These are phyloP conservation scores for Phyllosticta citriasiana DNA, from an alignment of 2,329 filamentous ascomycete species.

Conservation along the genomic window DNA sequence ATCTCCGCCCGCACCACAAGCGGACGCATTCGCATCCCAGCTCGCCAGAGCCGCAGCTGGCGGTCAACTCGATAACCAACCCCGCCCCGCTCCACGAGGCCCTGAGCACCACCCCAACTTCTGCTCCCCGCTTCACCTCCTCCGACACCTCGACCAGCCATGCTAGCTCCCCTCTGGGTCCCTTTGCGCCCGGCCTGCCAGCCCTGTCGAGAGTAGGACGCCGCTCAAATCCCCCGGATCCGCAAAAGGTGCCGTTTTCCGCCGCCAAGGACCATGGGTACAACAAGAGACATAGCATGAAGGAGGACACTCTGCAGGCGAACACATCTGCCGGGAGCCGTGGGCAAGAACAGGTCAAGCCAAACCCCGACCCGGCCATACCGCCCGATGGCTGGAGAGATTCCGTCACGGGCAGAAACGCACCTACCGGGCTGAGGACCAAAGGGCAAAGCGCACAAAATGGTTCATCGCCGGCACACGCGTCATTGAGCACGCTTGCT, in stretches of 20 bases:
- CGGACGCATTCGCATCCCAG: slow-evolving; percentile 27
- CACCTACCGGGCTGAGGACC: slow-evolving; percentile 23
- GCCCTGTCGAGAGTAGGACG: slow-evolving; percentile 30
- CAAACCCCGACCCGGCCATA: slow-evolving; percentile 4
- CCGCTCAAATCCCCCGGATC: slow-evolving; percentile 16
- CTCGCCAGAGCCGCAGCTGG: slow-evolving; percentile 24
- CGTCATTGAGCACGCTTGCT: slow-evolving; percentile 11
- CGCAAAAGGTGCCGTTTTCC: not conserved
- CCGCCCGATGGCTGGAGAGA: not conserved
- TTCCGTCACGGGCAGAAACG: slow-evolving; percentile 13
- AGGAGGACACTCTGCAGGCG: slow-evolving; percentile 6
- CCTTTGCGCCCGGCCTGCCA: slow-evolving; percentile 28
- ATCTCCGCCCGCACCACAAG: slow-evolving; percentile 29
- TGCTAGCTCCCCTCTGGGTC: slow-evolving; percentile 27
- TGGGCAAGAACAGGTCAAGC: slow-evolving; percentile 12
- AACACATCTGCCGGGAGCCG: slow-evolving; percentile 7
- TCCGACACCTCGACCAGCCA: slow-evolving; percentile 20
- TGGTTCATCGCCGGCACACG: slow-evolving; percentile 6
- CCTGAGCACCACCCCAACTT: slow-evolving; percentile 4
- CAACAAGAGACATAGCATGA: not conserved
- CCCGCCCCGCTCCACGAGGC: slow-evolving; percentile 14
- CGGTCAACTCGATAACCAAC: slow-evolving; percentile 16
- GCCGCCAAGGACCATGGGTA: not conserved
- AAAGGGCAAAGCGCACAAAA: slow-evolving; percentile 19
- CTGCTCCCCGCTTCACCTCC: slow-evolving; percentile 10